These are phyloP conservation scores for Kodamaea lidongshanica DNA, from an alignment of 805 yeast genomes.

Conservation along the genomic window DNA sequence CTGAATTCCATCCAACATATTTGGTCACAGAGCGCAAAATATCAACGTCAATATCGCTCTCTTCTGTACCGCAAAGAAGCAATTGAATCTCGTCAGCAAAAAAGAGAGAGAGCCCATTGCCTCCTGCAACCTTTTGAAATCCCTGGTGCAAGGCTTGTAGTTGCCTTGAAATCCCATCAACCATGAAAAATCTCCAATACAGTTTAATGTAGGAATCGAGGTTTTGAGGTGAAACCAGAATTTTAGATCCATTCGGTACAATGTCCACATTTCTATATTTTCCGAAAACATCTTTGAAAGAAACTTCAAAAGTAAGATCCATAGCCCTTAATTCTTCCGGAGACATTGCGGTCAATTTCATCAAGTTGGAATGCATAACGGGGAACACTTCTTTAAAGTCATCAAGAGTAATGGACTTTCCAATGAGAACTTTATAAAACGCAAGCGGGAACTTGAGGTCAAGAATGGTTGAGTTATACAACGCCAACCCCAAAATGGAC, in stretches of 20 bases:
- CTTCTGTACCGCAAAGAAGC: constrained; percentile 71
- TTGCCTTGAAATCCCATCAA: constrained; percentile 46
- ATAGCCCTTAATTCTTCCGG: constrained; percentile 37
- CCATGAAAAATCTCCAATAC: constrained; percentile 58
- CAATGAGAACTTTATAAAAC: constrained; percentile 67
- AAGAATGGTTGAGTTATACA: constrained; percentile 81
- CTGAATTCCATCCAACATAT: constrained; percentile 57
- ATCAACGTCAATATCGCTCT: constrained; percentile 56
- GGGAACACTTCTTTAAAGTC: constrained; percentile 74
- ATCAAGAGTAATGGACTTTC: constrained; percentile 45
- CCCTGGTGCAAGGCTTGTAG: constrained; percentile 61
- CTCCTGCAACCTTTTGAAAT: constrained; percentile 69
- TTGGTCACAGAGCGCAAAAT: constrained; percentile 66
- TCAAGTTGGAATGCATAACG: constrained; percentile 39
- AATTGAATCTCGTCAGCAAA: constrained; percentile 77
- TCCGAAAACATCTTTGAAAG: constrained; percentile 47
- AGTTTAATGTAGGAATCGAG: constrained; percentile 53
- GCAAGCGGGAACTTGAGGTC: constrained; percentile 75
- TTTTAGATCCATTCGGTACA: constrained; percentile 50
- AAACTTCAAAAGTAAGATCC: constrained; percentile 54
- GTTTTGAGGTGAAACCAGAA: constrained; percentile 54
- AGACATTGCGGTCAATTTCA: constrained; percentile 21
- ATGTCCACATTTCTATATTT: constrained; percentile 42
- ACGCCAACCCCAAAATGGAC: constrained; percentile 80
- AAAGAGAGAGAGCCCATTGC: constrained; percentile 74